These are phyloP conservation scores for Cylindrotheca closterium DNA, from an alignment of 108 stramenopile species.

Conservation along the genomic window DNA sequence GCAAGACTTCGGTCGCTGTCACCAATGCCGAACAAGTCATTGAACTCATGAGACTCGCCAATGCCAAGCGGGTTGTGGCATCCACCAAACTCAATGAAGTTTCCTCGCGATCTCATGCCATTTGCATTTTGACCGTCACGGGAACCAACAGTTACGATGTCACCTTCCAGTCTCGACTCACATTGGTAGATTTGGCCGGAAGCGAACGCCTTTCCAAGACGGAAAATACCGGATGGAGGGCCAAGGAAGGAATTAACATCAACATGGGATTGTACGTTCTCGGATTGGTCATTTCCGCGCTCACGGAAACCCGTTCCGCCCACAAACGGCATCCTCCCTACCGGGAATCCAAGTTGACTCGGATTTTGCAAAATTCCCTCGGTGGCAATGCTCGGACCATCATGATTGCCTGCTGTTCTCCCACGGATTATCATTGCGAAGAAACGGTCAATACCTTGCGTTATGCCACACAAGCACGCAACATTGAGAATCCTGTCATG, in stretches of 20 bases:
- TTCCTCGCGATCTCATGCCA: conserved; percentile 77
- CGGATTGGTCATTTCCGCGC: conserved; percentile 78
- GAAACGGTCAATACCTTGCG: conserved; percentile 85
- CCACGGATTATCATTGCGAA: conserved; percentile 64
- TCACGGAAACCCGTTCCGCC: conserved; percentile 61
- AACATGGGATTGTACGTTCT: conserved; percentile 73
- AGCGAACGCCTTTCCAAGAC: conserved; percentile 90
- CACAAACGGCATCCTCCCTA: conserved; percentile 86
- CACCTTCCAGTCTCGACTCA: conserved; percentile 57
- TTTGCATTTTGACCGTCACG: conserved; percentile 79
- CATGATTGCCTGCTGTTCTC: conserved; percentile 89
- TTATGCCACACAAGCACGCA: conserved; percentile 85
- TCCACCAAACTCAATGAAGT: conserved; percentile 83
- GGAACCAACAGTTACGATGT: conserved; percentile 56
- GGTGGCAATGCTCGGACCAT: conserved; percentile 87
- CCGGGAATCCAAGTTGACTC: conserved; percentile 94
- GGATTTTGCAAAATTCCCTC: conserved; percentile 80
- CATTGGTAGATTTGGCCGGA: conserved; percentile 89
- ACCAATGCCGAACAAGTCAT: conserved; percentile 48
- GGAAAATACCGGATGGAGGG: conserved; percentile 56
- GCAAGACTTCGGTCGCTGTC: conserved; percentile 47
- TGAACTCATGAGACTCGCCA: conserved; percentile 54
- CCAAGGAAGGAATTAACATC: conserved; percentile 90
- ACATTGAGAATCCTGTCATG: conserved; percentile 43
- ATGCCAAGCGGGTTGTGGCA: conserved; percentile 69